Conservation (phyloP, 176 grass and related monocot species). For the Eragrostis curvula region DNA sequence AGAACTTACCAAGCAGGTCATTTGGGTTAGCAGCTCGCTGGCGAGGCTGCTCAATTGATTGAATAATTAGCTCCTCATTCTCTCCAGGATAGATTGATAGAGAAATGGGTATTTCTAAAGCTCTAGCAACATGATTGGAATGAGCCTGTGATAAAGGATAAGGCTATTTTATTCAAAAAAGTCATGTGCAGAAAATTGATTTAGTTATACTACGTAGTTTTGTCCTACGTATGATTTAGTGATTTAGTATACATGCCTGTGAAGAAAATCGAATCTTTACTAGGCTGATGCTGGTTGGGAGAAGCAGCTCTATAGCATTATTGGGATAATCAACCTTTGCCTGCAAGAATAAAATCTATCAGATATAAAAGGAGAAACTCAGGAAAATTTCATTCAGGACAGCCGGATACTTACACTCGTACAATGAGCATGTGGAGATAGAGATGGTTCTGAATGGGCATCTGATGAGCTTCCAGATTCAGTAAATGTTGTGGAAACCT, state of each 20-base stretch:
- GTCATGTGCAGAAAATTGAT: no score
- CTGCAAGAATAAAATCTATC: slow-evolving; percentile 24
- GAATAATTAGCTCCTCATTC: slow-evolving; percentile 34
- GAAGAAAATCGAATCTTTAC: slow-evolving; percentile 41
- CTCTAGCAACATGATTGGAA: slow-evolving; percentile 16
- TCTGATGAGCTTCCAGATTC: slow-evolving; percentile 11
- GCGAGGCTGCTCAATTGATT: no score
- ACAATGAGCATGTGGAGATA: background rate
- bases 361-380: slow-evolving; percentile 24
- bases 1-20: no score
- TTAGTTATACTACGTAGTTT: background rate
- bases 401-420: slow-evolving; percentile 18
- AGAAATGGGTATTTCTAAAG: slow-evolving; percentile 35
- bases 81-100: slow-evolving; percentile 46
- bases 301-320: slow-evolving; percentile 34
- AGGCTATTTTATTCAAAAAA: no score
- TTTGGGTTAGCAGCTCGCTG: no score
- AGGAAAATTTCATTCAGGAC: background rate
- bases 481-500: background rate
- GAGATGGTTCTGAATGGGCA: slow-evolving; percentile 28
- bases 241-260: slow-evolving; percentile 17
- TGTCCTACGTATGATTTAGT: background rate
- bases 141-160: background rate
- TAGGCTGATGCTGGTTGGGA: slow-evolving; percentile 13
- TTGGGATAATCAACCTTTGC: slow-evolving; percentile 11